Percentiles rank a stretch among this genome's conserved stretches.
phyloP scores from a whole-genome alignment of 805 yeast genomes.

The Teunomyces barrocoloradensis region DNA sequence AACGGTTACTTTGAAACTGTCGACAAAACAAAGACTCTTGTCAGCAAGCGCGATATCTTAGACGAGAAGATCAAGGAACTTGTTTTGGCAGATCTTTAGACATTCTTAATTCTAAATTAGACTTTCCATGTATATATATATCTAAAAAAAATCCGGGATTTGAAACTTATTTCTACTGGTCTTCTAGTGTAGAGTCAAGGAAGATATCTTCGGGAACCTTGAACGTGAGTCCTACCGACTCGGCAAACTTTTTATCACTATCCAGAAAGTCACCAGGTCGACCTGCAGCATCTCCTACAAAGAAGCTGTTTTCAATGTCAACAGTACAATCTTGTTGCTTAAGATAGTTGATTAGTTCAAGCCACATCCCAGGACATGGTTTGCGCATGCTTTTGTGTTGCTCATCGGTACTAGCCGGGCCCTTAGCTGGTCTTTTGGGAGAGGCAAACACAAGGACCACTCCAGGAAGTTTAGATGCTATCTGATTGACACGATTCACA shows the following conservation, averaged over 20 bases:
- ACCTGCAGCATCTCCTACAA: slow-evolving; percentile 98
- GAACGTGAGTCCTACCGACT: slow-evolving; percentile 51
- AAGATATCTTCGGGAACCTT: slow-evolving; percentile 72
- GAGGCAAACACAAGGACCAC: slow-evolving; percentile 58
- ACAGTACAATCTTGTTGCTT: slow-evolving; percentile 20
- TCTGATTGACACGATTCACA: slow-evolving; percentile 36
- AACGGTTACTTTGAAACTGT: slow-evolving; percentile 68
- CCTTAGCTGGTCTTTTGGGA: slow-evolving; percentile 48
- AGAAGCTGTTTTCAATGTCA: slow-evolving; percentile 50
- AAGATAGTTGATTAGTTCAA: slow-evolving; percentile 44
- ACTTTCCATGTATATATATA: neutral
- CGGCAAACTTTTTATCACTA: slow-evolving; percentile 67
- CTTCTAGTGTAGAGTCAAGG: neutral
- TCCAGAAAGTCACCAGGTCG: slow-evolving; percentile 75
- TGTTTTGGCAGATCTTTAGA: slow-evolving; percentile 10
- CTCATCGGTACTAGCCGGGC: slow-evolving; percentile 13
- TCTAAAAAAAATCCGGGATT: neutral
- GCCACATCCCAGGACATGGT: slow-evolving; percentile 80
- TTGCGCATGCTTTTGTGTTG: slow-evolving; percentile 53
- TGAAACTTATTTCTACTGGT: neutral
- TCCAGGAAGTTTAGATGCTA: slow-evolving; percentile 26
- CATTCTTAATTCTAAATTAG: neutral
- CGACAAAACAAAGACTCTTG: slow-evolving; percentile 31
- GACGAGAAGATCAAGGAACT: slow-evolving; percentile 18
- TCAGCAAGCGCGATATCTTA: slow-evolving; percentile 17